Evolutionary conservation across 129 eudicot species (phyloP).

Genomic region (Flaveria sonorensis): DNA sequence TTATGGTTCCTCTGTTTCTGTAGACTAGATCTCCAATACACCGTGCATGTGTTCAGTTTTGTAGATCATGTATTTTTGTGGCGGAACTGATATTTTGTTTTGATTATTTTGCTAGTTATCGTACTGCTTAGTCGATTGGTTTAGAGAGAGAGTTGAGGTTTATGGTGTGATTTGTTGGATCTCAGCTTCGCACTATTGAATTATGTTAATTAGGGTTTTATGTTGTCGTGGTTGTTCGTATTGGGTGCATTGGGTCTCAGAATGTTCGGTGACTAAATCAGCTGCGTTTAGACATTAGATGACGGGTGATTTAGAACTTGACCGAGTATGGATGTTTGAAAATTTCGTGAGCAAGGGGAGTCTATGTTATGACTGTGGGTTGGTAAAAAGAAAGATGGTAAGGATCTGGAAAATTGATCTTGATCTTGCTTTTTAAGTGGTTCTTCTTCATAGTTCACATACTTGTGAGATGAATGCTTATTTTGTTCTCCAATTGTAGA

Average conservation of each 20-base stretch:
- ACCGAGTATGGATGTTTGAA: too few species aligned
- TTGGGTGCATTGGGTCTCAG: conserved; percentile 1
- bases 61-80: not conserved
- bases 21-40: conserved; percentile 17
- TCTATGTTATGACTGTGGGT: not conserved
- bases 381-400: too few species aligned
- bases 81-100: not conserved
- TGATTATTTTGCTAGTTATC: conserved; percentile 1
- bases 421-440: not conserved
- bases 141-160: conserved; percentile 3
- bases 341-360: too few species aligned
- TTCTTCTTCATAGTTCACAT: not conserved
- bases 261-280: conserved; percentile 8
- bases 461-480: not conserved
- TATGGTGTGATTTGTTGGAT: conserved; percentile 24
- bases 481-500: not conserved
- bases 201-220: conserved; percentile 28
- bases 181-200: conserved; percentile 22
- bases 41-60: conserved; percentile 10
- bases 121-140: conserved; percentile 20
- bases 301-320: not conserved
- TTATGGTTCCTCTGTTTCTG: too few species aligned
- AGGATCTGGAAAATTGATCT: too few species aligned
- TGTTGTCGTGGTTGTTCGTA: not conserved
- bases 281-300: conserved; percentile 14